Percentiles rank a stretch among this genome's conserved stretches.
Conservation (phyloP, 495 filamentous ascomycete genomes). For the Xylaria sp. region DNA sequence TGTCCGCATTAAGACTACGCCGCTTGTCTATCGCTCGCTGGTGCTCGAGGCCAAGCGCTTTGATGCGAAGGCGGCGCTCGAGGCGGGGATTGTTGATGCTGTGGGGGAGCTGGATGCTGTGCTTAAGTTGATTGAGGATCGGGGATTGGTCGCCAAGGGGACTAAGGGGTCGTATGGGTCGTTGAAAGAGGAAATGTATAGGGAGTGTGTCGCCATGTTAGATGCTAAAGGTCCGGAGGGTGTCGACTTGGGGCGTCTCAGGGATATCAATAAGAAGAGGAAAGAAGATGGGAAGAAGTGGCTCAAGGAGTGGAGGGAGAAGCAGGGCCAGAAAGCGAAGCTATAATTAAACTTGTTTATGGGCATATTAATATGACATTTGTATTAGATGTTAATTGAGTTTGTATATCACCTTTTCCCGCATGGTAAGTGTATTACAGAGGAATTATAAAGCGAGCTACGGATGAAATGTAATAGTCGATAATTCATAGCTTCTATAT, state of each 20-base stretch:
- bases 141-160: conserved; percentile 64
- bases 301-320: conserved; percentile 51
- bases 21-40: conserved; percentile 63
- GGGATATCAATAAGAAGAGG: conserved; percentile 51
- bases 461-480: background rate
- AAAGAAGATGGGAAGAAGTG: conserved; percentile 49
- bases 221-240: conserved; percentile 46
- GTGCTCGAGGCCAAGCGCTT: conserved; percentile 75
- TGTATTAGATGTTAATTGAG: background rate
- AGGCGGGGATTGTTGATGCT: conserved; percentile 71
- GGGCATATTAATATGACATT: background rate
- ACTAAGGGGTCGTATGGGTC: conserved; percentile 68
- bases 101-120: conserved; percentile 68
- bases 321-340: conserved; percentile 47
- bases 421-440: background rate
- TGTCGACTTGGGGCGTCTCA: conserved; percentile 22
- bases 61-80: conserved; percentile 62
- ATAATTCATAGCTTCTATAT: background rate
- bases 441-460: background rate
- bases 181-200: conserved; percentile 77
- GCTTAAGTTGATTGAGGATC: conserved; percentile 60
- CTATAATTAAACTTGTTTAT: conserved; percentile 42
- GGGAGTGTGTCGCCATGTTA: conserved; percentile 63
- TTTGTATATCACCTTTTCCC: background rate
- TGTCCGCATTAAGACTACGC: conserved; percentile 70